Percentiles rank a stretch among this genome's conserved stretches.
These are phyloP conservation scores for Fonsecaea pedrosoi DNA, from an alignment of 2,329 filamentous ascomycete genomes.

Conservation along the genomic window DNA sequence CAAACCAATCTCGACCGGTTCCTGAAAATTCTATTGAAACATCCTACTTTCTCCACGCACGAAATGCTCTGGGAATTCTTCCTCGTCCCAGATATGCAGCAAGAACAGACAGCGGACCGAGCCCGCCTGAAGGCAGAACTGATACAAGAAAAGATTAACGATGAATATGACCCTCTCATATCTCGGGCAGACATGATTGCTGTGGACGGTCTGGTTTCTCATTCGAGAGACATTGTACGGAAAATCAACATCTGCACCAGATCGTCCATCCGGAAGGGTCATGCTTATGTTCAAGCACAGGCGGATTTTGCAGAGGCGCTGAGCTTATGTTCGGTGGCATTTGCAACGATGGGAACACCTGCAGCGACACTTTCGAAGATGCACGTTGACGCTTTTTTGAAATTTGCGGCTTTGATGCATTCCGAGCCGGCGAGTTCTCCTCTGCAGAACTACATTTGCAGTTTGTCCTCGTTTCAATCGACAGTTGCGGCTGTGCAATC, in stretches of 20 bases:
- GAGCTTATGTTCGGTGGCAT: constrained; percentile 51
- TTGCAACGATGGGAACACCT: constrained; percentile 58
- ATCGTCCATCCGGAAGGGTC: constrained; percentile 79
- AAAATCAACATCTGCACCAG: constrained; percentile 83
- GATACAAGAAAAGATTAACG: constrained; percentile 80
- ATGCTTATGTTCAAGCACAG: constrained; percentile 70
- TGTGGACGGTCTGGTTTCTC: constrained; percentile 89
- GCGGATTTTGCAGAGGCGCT: constrained; percentile 56
- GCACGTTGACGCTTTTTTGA: constrained; percentile 73
- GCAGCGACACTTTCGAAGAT: constrained; percentile 69
- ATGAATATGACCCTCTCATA: constrained; percentile 81
- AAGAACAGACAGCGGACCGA: constrained; percentile 86
- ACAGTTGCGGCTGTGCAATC: constrained; percentile 82
- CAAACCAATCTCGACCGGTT: constrained; percentile 88
- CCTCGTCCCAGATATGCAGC: constrained; percentile 89
- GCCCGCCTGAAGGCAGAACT: constrained; percentile 85
- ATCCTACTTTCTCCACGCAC: constrained; percentile 92
- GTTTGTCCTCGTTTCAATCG: constrained; percentile 78
- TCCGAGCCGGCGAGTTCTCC: constrained; percentile 72
- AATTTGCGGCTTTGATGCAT: constrained; percentile 71
- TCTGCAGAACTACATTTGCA: constrained; percentile 73
- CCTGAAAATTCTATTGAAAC: constrained; percentile 80
- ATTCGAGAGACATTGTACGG: constrained; percentile 87
- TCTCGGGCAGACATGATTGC: constrained; percentile 70
- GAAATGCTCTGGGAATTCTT: constrained; percentile 99